Evolutionary conservation across 805 yeast genomes (phyloP).

Genomic region (Lachancea mirantina): DNA sequence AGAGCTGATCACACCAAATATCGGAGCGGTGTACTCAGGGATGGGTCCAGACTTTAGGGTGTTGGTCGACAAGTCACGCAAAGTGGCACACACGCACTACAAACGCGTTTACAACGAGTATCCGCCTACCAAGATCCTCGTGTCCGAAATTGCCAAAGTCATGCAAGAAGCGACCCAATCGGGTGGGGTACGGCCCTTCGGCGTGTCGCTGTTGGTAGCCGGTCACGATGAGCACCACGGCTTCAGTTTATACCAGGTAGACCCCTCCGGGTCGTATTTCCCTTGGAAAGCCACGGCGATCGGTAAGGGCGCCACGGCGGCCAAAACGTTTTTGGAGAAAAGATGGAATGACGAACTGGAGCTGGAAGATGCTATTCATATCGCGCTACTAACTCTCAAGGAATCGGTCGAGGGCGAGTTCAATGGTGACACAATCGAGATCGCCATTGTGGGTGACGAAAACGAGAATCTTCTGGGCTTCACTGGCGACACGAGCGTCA

Average conservation of each 20-base stretch:
- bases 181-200: conserved; percentile 99
- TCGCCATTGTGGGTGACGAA: conserved; percentile 77
- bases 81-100: conserved; percentile 85
- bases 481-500: conserved; percentile 66
- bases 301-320: conserved; percentile 93
- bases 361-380: conserved; percentile 96
- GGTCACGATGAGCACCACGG: conserved; percentile 77
- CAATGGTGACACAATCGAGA: conserved; percentile 93
- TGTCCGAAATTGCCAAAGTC: conserved; percentile 88
- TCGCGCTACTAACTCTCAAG: conserved; percentile 86
- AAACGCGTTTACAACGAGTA: conserved; percentile 92
- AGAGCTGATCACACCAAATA: conserved; percentile 81
- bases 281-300: conserved; percentile 99
- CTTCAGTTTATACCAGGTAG: conserved; percentile 88
- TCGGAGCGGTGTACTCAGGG: conserved; percentile 94
- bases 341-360: conserved; percentile 98
- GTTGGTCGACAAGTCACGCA: conserved; percentile 86
- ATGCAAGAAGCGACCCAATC: conserved; percentile 99
- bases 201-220: conserved; percentile 89
- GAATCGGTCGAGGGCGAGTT: conserved; percentile 98
- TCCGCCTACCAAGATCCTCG: conserved; percentile 92
- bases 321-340: conserved; percentile 93
- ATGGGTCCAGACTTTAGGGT: conserved; percentile 99
- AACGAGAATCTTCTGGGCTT: conserved; percentile 77
- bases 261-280: conserved; percentile 95